Conservation (phyloP, 2,329 filamentous ascomycete genomes). For the Chaetomiaceae sp. region DNA sequence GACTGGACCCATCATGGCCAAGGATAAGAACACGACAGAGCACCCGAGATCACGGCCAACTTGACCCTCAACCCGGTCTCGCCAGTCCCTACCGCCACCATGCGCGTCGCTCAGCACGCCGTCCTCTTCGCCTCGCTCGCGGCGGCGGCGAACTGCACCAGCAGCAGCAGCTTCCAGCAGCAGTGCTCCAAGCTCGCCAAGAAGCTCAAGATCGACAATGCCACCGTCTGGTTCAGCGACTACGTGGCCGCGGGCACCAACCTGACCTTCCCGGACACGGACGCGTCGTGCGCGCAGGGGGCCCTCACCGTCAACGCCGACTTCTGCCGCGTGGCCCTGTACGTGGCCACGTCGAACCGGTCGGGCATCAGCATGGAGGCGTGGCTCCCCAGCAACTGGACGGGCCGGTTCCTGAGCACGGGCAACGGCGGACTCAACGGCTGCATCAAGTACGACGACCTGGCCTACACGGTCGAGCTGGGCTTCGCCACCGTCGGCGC, state of each 20-base stretch:
- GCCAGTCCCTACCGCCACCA: background rate
- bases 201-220: constrained; percentile 1
- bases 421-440: constrained; percentile 48
- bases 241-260: constrained; percentile 9
- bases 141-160: background rate
- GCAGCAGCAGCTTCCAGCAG: background rate
- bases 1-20: too few relatives aligned
- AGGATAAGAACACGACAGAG: too few relatives aligned
- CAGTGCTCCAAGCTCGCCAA: constrained; percentile 7
- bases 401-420: constrained; percentile 42
- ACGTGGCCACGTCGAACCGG: constrained; percentile 30
- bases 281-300: constrained; percentile 10
- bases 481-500: constrained; percentile 47
- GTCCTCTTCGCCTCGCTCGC: background rate
- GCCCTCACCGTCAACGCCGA: constrained; percentile 14
- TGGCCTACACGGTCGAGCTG: constrained; percentile 40
- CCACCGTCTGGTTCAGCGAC: constrained; percentile 3
- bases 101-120: background rate
- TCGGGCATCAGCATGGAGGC: constrained; percentile 44
- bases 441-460: constrained; percentile 45
- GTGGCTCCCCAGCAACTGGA: constrained; percentile 45
- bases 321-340: constrained; percentile 29
- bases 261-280: constrained; percentile 13
- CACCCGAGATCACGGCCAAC: too few relatives aligned
- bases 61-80: background rate